Percentiles rank a stretch among this genome's conserved stretches.
phyloP scores from a whole-genome alignment of 2,329 filamentous ascomycete genomes.

The Aspergillus ochraceoroseus region DNA sequence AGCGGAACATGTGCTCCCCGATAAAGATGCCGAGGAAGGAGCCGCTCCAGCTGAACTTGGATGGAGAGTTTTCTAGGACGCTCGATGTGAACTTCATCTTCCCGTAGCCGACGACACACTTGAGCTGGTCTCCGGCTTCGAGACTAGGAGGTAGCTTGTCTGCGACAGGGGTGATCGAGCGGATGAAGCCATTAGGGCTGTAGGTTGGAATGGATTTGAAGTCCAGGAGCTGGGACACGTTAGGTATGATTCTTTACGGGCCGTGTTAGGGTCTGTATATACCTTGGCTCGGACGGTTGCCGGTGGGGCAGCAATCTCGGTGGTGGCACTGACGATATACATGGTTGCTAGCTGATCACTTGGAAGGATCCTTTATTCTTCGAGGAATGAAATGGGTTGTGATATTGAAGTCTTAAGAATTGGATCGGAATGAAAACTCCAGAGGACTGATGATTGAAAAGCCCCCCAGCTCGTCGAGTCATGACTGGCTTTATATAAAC shows the following conservation, averaged over 20 bases:
- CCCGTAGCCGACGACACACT: slow-evolving; percentile 6
- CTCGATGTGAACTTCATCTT: slow-evolving; percentile 8
- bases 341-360: too few relatives aligned
- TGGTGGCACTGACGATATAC: slow-evolving; percentile 5
- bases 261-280: background rate
- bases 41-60: slow-evolving; percentile 5
- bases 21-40: slow-evolving; percentile 6
- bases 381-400: too few relatives aligned
- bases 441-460: too few relatives aligned
- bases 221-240: slow-evolving; percentile 10
- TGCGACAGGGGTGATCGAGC: background rate
- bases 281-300: slow-evolving; percentile 11
- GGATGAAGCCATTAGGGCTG: slow-evolving; percentile 9
- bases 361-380: too few relatives aligned
- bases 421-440: too few relatives aligned
- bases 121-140: slow-evolving; percentile 7
- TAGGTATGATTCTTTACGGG: background rate
- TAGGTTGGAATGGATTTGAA: slow-evolving; percentile 10
- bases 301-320: slow-evolving; percentile 12
- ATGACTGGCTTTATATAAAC: too few relatives aligned
- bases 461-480: too few relatives aligned
- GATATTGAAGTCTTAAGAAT: too few relatives aligned
- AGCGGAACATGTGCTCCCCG: slow-evolving; percentile 10
- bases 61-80: background rate
- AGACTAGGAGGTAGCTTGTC: background rate